These are phyloP conservation scores for Geosmithia morbida DNA, from an alignment of 2,329 filamentous ascomycete species.

Conservation along the genomic window DNA sequence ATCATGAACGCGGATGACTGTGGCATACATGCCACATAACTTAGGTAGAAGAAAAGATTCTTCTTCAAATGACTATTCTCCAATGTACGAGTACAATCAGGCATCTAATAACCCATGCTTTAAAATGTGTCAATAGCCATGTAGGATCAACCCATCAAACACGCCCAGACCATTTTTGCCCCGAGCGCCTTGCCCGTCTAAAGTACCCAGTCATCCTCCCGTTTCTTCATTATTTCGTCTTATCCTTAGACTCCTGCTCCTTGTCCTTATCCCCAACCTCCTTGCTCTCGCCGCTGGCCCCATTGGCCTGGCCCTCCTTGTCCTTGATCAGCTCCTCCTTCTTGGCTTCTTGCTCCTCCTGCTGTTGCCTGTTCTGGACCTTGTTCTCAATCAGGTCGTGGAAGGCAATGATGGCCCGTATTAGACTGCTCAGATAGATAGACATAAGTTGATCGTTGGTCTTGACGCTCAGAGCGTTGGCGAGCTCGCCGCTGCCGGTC, in stretches of 20 bases:
- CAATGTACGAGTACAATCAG: constrained; percentile 5
- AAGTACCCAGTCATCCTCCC: not conserved
- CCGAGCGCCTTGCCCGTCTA: not conserved
- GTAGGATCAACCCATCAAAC: not conserved
- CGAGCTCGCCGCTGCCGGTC: constrained; percentile 64
- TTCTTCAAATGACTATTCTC: not conserved
- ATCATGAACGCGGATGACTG: not conserved
- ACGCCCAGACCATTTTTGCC: not conserved
- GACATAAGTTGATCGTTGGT: constrained; percentile 98
- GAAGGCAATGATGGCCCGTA: constrained; percentile 95
- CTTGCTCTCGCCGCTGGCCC: constrained; percentile 31
- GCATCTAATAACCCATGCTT: not conserved
- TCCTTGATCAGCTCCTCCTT: constrained; percentile 53
- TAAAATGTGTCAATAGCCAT: not conserved
- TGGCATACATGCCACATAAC: not conserved
- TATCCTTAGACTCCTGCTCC: constrained; percentile 37
- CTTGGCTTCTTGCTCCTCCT: constrained; percentile 87
- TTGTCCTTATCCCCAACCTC: constrained; percentile 37
- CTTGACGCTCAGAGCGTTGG: constrained; percentile 97
- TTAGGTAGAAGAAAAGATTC: not conserved
- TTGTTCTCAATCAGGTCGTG: constrained; percentile 99
- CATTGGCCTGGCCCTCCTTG: constrained; percentile 32
- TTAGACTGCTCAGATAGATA: constrained; percentile 93
- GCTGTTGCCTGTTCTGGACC: constrained; percentile 95
- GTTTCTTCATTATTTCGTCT: constrained; percentile 21